Conservation (phyloP, 2,329 filamentous ascomycete genomes). For the Cladosporium cucumerinum region DNA sequence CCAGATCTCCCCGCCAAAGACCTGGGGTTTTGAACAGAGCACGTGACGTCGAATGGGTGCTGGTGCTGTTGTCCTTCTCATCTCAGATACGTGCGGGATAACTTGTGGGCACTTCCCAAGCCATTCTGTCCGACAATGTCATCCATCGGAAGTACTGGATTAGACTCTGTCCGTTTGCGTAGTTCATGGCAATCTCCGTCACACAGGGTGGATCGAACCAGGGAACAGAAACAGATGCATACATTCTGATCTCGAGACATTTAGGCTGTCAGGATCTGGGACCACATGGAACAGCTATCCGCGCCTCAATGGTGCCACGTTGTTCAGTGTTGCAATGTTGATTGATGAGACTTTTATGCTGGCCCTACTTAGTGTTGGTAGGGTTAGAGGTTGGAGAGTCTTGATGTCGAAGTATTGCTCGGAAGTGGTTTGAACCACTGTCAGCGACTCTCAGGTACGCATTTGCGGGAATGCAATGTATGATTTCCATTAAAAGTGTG, state of each 20-base stretch:
- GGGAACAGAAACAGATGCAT: neutral
- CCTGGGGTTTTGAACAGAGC: neutral
- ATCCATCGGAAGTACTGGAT: neutral
- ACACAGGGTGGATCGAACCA: neutral
- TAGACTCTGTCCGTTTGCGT: neutral
- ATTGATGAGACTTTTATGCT: too few species aligned
- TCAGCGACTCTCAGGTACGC: neutral
- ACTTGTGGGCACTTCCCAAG: neutral
- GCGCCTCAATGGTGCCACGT: neutral
- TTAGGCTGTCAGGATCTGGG: neutral
- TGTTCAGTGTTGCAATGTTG: neutral
- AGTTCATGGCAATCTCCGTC: neutral
- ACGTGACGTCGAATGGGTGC: neutral
- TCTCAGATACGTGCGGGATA: neutral
- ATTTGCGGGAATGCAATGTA: neutral
- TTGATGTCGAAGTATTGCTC: neutral
- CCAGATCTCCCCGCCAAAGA: neutral
- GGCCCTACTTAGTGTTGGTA: neutral
- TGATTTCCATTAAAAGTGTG: neutral
- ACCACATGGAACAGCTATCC: too few species aligned
- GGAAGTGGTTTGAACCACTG: accelerated
- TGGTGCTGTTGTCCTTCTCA: neutral
- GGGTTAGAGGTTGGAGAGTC: neutral
- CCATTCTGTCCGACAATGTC: neutral
- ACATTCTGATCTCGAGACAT: neutral